Base-by-base conservation (phyloP, 139 green algal species). In the Volvox reticuliferus region DNA sequence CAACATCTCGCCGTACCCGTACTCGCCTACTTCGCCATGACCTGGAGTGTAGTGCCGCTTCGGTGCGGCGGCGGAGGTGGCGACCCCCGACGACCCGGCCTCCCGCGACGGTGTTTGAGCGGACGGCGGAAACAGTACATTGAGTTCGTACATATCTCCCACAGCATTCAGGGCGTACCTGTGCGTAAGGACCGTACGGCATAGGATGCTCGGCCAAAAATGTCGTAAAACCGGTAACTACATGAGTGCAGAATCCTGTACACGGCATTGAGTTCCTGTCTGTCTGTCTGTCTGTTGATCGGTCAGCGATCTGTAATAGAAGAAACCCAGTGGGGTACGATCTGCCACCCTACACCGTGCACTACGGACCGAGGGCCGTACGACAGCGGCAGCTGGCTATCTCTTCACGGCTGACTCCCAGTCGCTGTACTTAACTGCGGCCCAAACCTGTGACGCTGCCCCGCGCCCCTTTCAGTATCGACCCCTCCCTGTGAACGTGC, bases 71-170 rank as follows among this genome's bases (percentile, higher is more conserved):
- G 65, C 6, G 65, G 12, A 73, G 32, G 69, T 71, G 2, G 1
- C n/a, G n/a, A 12, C 17, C 21, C n/a, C 73, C 67, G 19, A 24
- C 75, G 75, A 33, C 75, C 16, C 33, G 30, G 30, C 33, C 75
- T 21, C 30, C 75, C 30, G 32, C 3, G 75, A 19, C 30, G 75
- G 28, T 35, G 88, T 88, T 26, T 89, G 89, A 65, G 75, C 33
- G 20, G 75, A 81, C 35, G 88, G 92, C 32, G 92, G 92, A 65
- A 93, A 94, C 0, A 94, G 79, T 1, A 94, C 92, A 16, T 90
- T 93, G 50, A 94, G 86, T 13, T 94, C 92, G 80, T 94, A 94
- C 79, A 94, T 26, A 86, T 94, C 92, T 0, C 92, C 92, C n/a
- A 93, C 21, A 6, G 85, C 81, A 18, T 94, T 88, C 24, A 91